A percentile compares a stretch with the other conserved stretches of the same genome.
Evolutionary conservation across 176 grass and related monocot genomes (phyloP).

Genomic region (Ampelocalamus luodianensis): DNA sequence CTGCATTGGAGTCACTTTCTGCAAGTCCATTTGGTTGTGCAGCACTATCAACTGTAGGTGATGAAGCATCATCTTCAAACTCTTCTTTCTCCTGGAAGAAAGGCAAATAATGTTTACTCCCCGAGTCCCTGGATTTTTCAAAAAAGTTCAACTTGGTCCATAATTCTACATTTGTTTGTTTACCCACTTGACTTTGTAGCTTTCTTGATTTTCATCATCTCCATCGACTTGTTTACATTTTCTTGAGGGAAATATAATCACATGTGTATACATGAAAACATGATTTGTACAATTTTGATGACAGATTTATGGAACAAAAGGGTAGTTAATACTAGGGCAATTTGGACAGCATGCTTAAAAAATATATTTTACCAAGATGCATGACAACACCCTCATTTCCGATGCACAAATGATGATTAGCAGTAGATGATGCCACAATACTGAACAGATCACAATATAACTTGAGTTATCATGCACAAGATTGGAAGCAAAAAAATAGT

Average conservation of each 20-base stretch:
- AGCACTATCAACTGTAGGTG: conserved; percentile 37
- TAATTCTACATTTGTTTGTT: background rate
- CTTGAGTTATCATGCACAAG: background rate
- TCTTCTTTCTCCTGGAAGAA: conserved; percentile 61
- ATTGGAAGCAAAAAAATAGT: background rate
- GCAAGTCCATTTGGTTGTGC: conserved; percentile 52
- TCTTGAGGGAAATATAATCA: background rate
- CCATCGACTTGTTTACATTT: background rate
- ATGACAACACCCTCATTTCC: background rate
- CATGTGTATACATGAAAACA: background rate
- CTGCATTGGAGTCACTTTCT: conserved; percentile 45
- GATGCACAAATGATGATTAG: background rate
- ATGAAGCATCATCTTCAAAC: conserved; percentile 24
- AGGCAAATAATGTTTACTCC: background rate
- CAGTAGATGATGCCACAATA: background rate
- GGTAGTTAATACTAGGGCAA: background rate
- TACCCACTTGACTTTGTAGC: background rate
- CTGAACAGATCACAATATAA: background rate
- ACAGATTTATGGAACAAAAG: background rate
- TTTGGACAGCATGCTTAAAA: background rate
- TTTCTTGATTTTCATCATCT: background rate
- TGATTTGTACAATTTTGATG: background rate
- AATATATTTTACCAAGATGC: background rate
- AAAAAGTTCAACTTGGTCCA: background rate
- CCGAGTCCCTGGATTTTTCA: background rate